These are phyloP conservation scores for Cercospora zeae-maydis DNA, from an alignment of 2,329 filamentous ascomycete genomes.

Conservation along the genomic window DNA sequence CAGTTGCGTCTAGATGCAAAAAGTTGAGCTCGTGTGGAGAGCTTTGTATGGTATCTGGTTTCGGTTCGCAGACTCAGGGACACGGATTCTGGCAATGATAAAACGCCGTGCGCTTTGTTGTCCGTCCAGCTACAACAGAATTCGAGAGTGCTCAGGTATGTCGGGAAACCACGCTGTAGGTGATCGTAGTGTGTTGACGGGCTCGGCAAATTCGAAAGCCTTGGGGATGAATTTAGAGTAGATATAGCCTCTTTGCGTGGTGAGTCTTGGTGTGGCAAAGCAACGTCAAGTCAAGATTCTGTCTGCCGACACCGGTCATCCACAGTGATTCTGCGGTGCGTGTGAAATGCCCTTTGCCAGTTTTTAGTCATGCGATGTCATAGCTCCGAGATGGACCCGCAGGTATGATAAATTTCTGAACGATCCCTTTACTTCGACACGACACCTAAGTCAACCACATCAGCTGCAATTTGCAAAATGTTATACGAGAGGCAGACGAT, in stretches of 20 bases:
- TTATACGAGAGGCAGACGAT: neutral
- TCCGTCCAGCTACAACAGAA: neutral
- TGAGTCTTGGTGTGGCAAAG: slow-evolving; percentile 17
- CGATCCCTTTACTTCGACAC: neutral
- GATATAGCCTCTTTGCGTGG: neutral
- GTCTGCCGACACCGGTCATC: slow-evolving; percentile 11
- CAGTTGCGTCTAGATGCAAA: neutral
- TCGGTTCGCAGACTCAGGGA: neutral
- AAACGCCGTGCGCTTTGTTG: neutral
- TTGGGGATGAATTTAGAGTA: neutral
- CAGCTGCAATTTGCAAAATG: neutral
- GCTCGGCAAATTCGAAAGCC: neutral
- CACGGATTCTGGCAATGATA: neutral
- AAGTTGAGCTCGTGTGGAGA: neutral
- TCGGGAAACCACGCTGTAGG: neutral
- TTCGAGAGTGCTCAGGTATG: neutral
- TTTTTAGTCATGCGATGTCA: slow-evolving; percentile 16
- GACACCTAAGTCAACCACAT: neutral
- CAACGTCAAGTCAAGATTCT: slow-evolving; percentile 25
- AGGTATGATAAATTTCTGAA: slow-evolving; percentile 13
- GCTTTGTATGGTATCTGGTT: neutral
- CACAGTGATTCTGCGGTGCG: neutral
- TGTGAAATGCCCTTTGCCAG: neutral
- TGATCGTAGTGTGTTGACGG: neutral
- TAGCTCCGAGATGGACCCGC: slow-evolving; percentile 8